Conservation (phyloP, 306 rosid genomes). For the Trifolium dubium region DNA sequence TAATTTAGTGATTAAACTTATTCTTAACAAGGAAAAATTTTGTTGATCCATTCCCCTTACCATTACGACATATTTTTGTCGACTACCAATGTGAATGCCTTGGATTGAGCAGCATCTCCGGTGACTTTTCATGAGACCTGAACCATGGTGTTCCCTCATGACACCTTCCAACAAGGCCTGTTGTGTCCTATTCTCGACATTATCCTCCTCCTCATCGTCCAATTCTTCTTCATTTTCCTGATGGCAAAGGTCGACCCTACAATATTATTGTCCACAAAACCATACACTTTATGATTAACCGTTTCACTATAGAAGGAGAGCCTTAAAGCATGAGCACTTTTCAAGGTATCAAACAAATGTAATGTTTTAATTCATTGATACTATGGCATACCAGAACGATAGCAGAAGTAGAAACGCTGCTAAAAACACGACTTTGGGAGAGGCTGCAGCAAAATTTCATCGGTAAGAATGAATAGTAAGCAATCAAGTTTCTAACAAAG, state of each 20-base stretch:
- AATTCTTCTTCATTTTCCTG: conserved; percentile 71
- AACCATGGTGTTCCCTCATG: conserved; percentile 40
- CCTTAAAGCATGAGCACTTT: not conserved
- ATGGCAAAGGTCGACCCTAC: conserved; percentile 86
- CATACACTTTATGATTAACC: conserved; percentile 46
- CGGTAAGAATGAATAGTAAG: conserved; percentile 40
- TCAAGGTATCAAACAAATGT: not conserved
- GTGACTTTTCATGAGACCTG: conserved; percentile 44
- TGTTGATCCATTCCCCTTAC: conserved; percentile 43
- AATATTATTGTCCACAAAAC: conserved; percentile 50
- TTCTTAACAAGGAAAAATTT: not conserved
- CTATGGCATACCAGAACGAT: conserved; percentile 69
- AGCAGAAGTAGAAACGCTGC: conserved; percentile 70
- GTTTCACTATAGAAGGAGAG: conserved; percentile 2
- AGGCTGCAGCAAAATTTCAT: conserved; percentile 56
- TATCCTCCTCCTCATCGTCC: conserved; percentile 59
- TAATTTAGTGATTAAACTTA: not conserved
- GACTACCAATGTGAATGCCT: conserved; percentile 59
- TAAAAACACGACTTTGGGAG: conserved; percentile 67
- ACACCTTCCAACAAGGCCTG: conserved; percentile 58
- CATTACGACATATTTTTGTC: conserved; percentile 67
- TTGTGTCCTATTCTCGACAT: conserved; percentile 48
- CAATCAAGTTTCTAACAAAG: conserved; percentile 9
- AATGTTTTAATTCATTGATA: not conserved
- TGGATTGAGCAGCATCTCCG: conserved; percentile 62